Conservation (phyloP, 176 grass and related monocot species). For the Avena sativa region DNA sequence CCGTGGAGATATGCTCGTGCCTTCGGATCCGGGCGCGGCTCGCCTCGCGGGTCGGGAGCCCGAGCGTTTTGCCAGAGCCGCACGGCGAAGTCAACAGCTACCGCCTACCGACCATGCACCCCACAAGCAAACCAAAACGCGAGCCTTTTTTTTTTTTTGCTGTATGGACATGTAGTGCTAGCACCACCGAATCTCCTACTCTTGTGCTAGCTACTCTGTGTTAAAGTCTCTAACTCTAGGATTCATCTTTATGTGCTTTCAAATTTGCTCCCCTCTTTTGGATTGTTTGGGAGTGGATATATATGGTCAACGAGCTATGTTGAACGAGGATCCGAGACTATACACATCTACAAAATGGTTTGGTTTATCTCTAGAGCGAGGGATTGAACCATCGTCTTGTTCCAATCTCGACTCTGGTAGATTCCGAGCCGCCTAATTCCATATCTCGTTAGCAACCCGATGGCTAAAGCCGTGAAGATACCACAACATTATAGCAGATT, state of each 20-base stretch:
- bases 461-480: no score
- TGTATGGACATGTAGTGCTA: background rate
- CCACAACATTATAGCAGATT: no score
- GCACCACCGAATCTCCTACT: background rate
- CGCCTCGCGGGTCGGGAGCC: background rate
- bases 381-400: no score
- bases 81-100: conserved; percentile 3
- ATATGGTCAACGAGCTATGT: background rate
- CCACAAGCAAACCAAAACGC: background rate
- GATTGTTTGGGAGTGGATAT: background rate
- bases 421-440: no score
- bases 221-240: no score
- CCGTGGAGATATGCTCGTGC: background rate
- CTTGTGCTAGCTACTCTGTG: no score
- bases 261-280: background rate
- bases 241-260: background rate
- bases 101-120: background rate
- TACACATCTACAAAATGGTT: no score
- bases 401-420: no score
- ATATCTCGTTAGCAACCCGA: no score
- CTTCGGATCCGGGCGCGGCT: background rate
- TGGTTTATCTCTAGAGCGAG: no score
- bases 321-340: no score
- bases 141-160: background rate
- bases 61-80: background rate